Base-by-base conservation (phyloP, 2,329 filamentous ascomycete species). In the Fusarium falciforme region DNA sequence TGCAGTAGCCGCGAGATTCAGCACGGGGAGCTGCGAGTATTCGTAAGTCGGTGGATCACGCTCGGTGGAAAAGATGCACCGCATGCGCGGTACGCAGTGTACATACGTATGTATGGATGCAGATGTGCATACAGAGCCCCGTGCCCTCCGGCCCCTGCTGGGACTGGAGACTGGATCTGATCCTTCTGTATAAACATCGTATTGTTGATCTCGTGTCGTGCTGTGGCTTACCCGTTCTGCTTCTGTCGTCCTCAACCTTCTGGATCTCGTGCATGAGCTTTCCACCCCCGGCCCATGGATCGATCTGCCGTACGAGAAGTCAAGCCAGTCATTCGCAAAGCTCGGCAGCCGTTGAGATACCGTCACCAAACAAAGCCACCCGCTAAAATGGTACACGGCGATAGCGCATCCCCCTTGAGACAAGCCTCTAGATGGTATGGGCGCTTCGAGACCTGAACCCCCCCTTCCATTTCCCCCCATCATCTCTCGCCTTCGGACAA, bases 141-240 rank as follows among this genome's bases (percentile, higher is more conserved):
- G 52, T 49, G 44, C 44, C 55, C 31, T 22, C n/a, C 38, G 62
- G 49, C 36, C 47, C 25, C 42, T 57, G 54, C 47, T 54, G 47
- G 47, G 47, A 52, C 47, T 52, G 44, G 60, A 67, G 47, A 61
- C 60, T 74, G 61, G 57, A 52, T 49, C 38, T 67, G 52, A 62
- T 72, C 59, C 55, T 72, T 61, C 44, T 61, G 52, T 63, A 59
- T 52, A 44, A 67, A 67, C 54, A 75, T 77, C 76, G 76, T 78
- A 77, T 77, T 71, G 68, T 52, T 73, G 60, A 71, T 75, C 76
- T 77, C 72, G 72, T 78, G 76, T 72, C 63, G 64, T 71, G 54
- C 55, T 25, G 65, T 76, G 64, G 63, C 62, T 74, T 67, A 61
- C 64, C 66, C 65, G 58, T 66, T 68, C 67, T 69, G 64, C 40